These are phyloP conservation scores for Pestalotiopsis sp. DNA, from an alignment of 2,329 filamentous ascomycete species.

Conservation along the genomic window DNA sequence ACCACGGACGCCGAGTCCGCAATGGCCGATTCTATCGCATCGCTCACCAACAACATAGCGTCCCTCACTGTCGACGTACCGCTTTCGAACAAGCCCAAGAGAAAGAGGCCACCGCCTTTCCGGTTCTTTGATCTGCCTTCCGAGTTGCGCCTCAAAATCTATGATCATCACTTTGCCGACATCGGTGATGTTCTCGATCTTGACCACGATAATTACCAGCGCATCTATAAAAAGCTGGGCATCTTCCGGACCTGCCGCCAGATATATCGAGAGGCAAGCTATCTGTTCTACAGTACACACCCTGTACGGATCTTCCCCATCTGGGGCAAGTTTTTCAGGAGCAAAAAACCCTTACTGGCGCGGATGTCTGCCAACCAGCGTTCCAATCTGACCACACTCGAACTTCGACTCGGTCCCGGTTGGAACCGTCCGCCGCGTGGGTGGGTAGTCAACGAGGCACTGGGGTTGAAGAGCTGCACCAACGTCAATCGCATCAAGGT, in stretches of 20 bases:
- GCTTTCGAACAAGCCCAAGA: constrained; percentile 30
- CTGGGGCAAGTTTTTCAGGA: constrained; percentile 69
- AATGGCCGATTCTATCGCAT: constrained; percentile 31
- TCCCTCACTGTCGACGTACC: constrained; percentile 44
- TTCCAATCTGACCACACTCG: constrained; percentile 61
- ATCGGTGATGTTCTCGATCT: constrained; percentile 63
- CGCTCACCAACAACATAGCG: constrained; percentile 42
- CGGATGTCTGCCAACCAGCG: constrained; percentile 66
- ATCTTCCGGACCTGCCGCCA: constrained; percentile 64
- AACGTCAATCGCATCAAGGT: constrained; percentile 63
- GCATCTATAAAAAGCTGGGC: constrained; percentile 60
- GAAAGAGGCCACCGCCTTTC: constrained; percentile 49
- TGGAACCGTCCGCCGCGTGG: constrained; percentile 71
- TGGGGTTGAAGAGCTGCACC: constrained; percentile 66
- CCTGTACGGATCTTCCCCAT: constrained; percentile 70
- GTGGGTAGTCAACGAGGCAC: constrained; percentile 67
- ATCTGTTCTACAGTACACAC: constrained; percentile 66
- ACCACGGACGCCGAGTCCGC: constrained; percentile 41
- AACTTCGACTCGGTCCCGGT: constrained; percentile 73
- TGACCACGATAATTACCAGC: constrained; percentile 66
- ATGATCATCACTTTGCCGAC: constrained; percentile 62
- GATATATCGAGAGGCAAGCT: constrained; percentile 65
- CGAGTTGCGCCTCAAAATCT: constrained; percentile 72
- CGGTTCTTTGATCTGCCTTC: constrained; percentile 69
- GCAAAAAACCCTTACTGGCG: constrained; percentile 70